Evolutionary conservation across 139 green algal species (phyloP), one percentile per base, ranked within the genome.

Genomic region (Penium margaritaceum): DNA sequence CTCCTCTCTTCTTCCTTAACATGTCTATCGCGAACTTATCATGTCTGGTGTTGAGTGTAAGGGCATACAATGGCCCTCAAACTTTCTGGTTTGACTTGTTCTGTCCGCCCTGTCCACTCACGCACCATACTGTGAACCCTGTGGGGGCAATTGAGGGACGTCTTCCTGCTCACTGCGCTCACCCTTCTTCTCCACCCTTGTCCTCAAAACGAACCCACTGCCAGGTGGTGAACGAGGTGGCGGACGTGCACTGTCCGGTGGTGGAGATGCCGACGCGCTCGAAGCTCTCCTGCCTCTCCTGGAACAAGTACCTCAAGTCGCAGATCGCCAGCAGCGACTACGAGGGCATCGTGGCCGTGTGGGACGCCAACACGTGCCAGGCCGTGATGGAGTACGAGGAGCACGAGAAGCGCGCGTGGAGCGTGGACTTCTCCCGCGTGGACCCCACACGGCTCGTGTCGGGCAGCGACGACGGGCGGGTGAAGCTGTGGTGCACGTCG

Each of bases 361-460:
- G 86, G 86, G 88, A 92, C 71, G 5, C 62, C 65, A 38, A 67
- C 65, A 82, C 75, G 17, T 55, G 74, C 43, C 66, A 72, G 71
- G 67, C 72, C 17, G 62, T 93, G 0, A 68, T 91, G 29, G 87
- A 89, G 43, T 87, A 91, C n/a, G 90, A 90, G 0, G 91, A 96
- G 73, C 92, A 96, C 65, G 91, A 95, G 81, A 88, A 89, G 75
- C 82, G 93, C 21, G 87, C 95, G 46, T 97, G 93, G 93, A 87
- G 68, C 5, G 87, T 96, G 14, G 91, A 96, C 76, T 95, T 87
- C 68, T 89, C 77, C 66, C 43, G 29, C 0, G 67, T 67, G 2
- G 70, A 83, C 17, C 81, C 83, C 0, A 74, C 83, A 27, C 76
- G 90, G 34, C 76, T 95, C 17, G 84, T 87, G 3, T 89, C 86